Evolutionary conservation across 768 basidiomycete species (phyloP).

Genomic region (Leucosporidium scottii): DNA sequence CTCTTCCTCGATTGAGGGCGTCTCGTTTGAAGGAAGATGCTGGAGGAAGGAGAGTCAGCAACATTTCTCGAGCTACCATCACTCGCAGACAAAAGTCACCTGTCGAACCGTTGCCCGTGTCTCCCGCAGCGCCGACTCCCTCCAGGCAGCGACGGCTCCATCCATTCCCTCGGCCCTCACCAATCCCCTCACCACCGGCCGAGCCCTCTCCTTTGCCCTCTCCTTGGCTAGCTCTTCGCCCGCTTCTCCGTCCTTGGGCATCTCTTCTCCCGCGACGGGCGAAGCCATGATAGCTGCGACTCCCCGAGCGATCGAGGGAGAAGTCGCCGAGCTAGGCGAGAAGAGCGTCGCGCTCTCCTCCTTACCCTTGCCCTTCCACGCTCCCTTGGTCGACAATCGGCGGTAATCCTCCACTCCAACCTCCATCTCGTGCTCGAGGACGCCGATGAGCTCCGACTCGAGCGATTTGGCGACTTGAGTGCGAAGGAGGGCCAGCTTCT

Average conservation of each 20-base stretch:
- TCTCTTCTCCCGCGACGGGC: not conserved
- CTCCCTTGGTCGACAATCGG: conserved; percentile 52
- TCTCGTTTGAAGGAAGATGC: conserved; percentile 20
- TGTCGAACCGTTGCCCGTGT: conserved; percentile 45
- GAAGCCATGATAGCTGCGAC: not conserved
- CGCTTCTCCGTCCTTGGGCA: not conserved
- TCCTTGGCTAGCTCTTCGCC: conserved; percentile 8
- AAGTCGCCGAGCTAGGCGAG: too few species aligned
- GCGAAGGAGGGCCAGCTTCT: conserved; percentile 62
- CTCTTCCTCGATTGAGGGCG: conserved; percentile 17
- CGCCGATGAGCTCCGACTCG: conserved; percentile 66
- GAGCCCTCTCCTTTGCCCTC: conserved; percentile 43
- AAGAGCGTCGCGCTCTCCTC: not conserved
- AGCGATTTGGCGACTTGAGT: conserved; percentile 69
- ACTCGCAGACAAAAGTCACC: conserved; percentile 45
- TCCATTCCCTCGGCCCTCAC: conserved; percentile 47
- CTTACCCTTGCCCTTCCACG: conserved; percentile 38
- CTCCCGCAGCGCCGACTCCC: conserved; percentile 38
- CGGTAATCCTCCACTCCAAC: conserved; percentile 56
- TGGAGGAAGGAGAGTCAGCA: not conserved
- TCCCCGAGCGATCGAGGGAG: not conserved
- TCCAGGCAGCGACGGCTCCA: conserved; percentile 39
- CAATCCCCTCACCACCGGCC: conserved; percentile 70
- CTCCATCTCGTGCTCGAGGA: conserved; percentile 60
- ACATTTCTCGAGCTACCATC: not conserved